Evolutionary conservation across 2,329 filamentous ascomycete species (phyloP), one percentile per base, ranked within the genome.

Genomic region (Uncinocarpus reesii): DNA sequence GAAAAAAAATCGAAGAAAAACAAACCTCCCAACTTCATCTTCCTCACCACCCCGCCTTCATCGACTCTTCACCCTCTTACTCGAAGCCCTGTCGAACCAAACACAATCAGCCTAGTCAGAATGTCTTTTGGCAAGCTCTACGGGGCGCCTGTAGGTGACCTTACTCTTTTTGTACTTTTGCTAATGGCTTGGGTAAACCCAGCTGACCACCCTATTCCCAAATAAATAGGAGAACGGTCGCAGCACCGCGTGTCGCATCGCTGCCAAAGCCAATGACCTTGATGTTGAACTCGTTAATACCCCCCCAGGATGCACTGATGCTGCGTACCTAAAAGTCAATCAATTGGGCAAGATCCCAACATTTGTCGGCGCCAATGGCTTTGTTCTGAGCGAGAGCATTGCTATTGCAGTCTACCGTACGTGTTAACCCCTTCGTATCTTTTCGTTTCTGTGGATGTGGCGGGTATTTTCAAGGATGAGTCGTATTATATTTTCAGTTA

Each of bases 81-180:
- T 49, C 51, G 42, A 51, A 47, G 31, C 40, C 34, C 48, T 50
- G n/a, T n/a, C 47, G 40, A 45, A 29, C 20, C 47, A 46, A 31
- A 49, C 32, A 42, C 40, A 32, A 38, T 50, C 45, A 47, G 49
- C 52, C 47, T 45, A 52, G 54, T 62, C 75, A 86, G 79, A 71
- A 93, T 94, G 84, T 78, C 86, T 68, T 96, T 98, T 80, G 92
- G 92, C 76, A 98, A 94, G 78, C 81, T 98, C 66, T 96, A 92
- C 81, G 85, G 84, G 69, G 80, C 79, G 71, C 69, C 79, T 74
- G 90, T 94, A 82, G 61, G 75, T 48, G 47, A 47, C 53, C 31
- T 52, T 47, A 20, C 31, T 44, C 44, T 18, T 29, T 37, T 24
- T n/a, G 7, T 18, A 11, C 24, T 38, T 38, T 20, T 24, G 20